A percentile compares a stretch with the other conserved stretches of the same genome.
phyloP scores from a whole-genome alignment of 257 asterid genomes.

The Solanum verrucosum region DNA sequence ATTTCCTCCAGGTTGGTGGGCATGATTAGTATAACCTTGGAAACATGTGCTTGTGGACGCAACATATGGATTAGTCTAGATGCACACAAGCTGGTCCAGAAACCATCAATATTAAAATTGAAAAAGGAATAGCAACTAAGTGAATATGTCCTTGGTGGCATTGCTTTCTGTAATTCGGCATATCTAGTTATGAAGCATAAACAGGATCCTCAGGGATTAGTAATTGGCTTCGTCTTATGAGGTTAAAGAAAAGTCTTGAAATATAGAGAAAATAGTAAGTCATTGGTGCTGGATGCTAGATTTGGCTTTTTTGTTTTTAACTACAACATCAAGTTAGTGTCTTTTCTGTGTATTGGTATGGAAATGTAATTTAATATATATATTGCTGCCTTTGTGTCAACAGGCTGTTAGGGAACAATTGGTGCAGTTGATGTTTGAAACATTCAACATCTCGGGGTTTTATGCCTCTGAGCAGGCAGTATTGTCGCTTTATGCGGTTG shows the following conservation, averaged over 20 bases:
- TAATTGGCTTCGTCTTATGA: neutral
- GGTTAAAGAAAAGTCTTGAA: neutral
- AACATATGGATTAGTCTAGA: neutral
- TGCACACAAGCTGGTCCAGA: neutral
- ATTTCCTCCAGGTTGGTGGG: neutral
- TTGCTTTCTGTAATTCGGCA: neutral
- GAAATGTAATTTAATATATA: neutral
- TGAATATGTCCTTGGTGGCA: neutral
- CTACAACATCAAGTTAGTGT: neutral
- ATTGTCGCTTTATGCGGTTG: constrained; percentile 85
- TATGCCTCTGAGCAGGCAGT: constrained; percentile 97
- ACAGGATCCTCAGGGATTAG: neutral
- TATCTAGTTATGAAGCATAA: neutral
- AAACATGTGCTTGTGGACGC: neutral
- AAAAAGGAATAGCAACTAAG: neutral
- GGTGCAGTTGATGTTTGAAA: constrained; percentile 97
- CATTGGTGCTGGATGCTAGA: neutral
- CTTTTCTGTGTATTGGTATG: neutral
- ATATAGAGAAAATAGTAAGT: neutral
- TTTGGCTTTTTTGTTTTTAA: neutral
- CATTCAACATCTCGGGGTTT: constrained; percentile 83
- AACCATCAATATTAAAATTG: neutral
- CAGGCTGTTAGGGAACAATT: constrained; percentile 87
- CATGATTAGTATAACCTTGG: neutral
- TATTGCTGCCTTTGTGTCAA: neutral